Evolutionary conservation across 768 basidiomycete species (phyloP).

Genomic region (Serendipita indica): DNA sequence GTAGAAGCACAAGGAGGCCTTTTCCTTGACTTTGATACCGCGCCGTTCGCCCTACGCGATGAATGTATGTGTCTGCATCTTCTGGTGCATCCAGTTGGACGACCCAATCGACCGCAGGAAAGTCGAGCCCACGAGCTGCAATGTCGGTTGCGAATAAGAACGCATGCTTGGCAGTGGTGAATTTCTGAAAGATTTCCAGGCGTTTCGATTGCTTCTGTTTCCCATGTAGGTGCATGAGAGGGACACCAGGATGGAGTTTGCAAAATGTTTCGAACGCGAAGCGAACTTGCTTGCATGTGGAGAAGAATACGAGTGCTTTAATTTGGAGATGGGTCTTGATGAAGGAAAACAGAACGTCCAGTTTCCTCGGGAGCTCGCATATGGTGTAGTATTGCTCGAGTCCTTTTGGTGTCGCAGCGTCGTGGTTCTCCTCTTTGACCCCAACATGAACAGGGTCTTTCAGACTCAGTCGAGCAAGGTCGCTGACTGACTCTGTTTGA

Average conservation of each 20-base stretch:
- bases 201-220: slow-evolving; percentile 93
- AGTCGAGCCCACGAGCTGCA: slow-evolving; percentile 90
- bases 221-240: slow-evolving; percentile 87
- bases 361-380: slow-evolving; percentile 70
- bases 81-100: slow-evolving; percentile 92
- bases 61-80: slow-evolving; percentile 94
- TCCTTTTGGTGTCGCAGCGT: slow-evolving; percentile 48
- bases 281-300: slow-evolving; percentile 88
- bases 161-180: slow-evolving; percentile 66
- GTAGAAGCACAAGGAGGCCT: slow-evolving; percentile 64
- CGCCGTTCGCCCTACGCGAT: slow-evolving; percentile 90
- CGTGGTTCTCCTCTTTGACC: slow-evolving; percentile 28
- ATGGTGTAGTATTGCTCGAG: slow-evolving; percentile 85
- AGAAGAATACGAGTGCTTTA: slow-evolving; percentile 88
- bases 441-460: slow-evolving; percentile 66
- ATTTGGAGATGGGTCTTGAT: slow-evolving; percentile 84
- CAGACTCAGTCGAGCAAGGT: slow-evolving; percentile 81
- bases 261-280: slow-evolving; percentile 94
- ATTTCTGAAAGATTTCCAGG: slow-evolving; percentile 67
- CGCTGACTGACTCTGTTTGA: slow-evolving; percentile 76
- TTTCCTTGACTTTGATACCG: slow-evolving; percentile 85
- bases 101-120: slow-evolving; percentile 95
- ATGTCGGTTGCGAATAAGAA: slow-evolving; percentile 92
- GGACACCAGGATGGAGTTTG: slow-evolving; percentile 85
- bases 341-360: slow-evolving; percentile 87